These are phyloP conservation scores for Mycena kentingensis DNA, from an alignment of 768 basidiomycete species.

Conservation along the genomic window DNA sequence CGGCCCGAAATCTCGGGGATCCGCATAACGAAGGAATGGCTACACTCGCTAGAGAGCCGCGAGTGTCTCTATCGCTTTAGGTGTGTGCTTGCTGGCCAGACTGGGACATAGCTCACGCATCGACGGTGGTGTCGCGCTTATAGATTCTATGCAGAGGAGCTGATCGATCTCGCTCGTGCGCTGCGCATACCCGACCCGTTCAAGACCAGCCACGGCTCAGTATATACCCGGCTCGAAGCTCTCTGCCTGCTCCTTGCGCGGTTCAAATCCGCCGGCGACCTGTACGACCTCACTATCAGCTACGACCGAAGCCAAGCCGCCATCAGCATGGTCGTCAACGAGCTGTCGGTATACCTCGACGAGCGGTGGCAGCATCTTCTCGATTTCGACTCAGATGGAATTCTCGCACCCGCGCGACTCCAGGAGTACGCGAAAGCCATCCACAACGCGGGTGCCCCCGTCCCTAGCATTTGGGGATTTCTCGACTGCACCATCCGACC, in stretches of 20 bases:
- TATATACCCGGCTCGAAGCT: conserved; percentile 17
- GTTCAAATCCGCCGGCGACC: conserved; percentile 17
- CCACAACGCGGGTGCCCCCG: conserved; percentile 14
- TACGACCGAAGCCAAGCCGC: conserved; percentile 21
- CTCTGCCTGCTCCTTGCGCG: conserved; percentile 21
- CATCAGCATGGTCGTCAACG: conserved; percentile 22
- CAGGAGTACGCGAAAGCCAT: conserved; percentile 21
- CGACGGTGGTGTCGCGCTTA: too few species aligned
- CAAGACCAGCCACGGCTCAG: conserved; percentile 4
- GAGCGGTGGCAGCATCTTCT: conserved; percentile 23
- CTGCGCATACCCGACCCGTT: conserved; percentile 16
- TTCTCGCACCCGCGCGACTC: conserved; percentile 15
- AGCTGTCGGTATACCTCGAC: conserved; percentile 13
- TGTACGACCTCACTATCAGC: conserved; percentile 13
- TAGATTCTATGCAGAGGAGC: too few species aligned
- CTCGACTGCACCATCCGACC: conserved; percentile 28
- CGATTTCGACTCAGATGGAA: conserved; percentile 13
- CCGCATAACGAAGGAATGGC: too few species aligned
- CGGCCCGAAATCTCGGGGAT: too few species aligned
- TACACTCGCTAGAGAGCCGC: too few species aligned
- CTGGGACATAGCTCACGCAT: too few species aligned
- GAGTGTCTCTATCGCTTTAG: too few species aligned
- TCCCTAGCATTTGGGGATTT: conserved; percentile 20
- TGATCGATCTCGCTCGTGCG: too few species aligned
- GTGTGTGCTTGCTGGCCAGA: too few species aligned